phyloP scores from a whole-genome alignment of 2,329 filamentous ascomycete species.

The Ophiosphaerella herpotricha region DNA sequence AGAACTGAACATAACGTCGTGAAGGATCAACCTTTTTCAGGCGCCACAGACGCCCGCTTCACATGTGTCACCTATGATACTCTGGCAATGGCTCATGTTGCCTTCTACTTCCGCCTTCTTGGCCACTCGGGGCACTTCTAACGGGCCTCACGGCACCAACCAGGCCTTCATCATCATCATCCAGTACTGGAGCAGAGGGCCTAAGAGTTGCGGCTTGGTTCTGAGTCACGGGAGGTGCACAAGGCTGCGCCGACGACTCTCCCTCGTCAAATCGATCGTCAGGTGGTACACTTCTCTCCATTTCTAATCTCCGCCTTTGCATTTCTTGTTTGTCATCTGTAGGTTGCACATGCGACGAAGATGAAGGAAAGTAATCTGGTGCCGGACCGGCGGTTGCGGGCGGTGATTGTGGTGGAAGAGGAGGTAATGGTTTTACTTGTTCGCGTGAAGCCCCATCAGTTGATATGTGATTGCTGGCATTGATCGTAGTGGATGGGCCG shows the following conservation, averaged over 20 bases:
- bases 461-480: conserved; percentile 10
- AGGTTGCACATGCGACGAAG: conserved; percentile 41
- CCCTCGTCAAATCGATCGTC: conserved; percentile 27
- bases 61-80: conserved; percentile 31
- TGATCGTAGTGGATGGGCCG: conserved; percentile 32
- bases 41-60: background rate
- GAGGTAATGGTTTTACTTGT: conserved; percentile 24
- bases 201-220: conserved; percentile 18
- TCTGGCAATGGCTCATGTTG: conserved; percentile 36
- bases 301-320: conserved; percentile 55
- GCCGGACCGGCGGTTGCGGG: conserved; percentile 18
- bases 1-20: too few relatives aligned
- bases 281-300: conserved; percentile 49
- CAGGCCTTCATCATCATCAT: conserved; percentile 41
- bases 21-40: too few relatives aligned
- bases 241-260: conserved; percentile 19
- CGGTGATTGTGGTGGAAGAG: conserved; percentile 24
- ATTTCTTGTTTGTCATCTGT: conserved; percentile 81
- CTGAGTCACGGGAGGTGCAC: conserved; percentile 18
- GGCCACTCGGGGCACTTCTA: conserved; percentile 8
- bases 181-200: conserved; percentile 38
- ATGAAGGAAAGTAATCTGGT: conserved; percentile 33
- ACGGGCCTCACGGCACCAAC: conserved; percentile 33
- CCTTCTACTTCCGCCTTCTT: conserved; percentile 12
- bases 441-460: conserved; percentile 10